Base-by-base conservation (phyloP, 345 rosid species). In the Raphanus sativus region DNA sequence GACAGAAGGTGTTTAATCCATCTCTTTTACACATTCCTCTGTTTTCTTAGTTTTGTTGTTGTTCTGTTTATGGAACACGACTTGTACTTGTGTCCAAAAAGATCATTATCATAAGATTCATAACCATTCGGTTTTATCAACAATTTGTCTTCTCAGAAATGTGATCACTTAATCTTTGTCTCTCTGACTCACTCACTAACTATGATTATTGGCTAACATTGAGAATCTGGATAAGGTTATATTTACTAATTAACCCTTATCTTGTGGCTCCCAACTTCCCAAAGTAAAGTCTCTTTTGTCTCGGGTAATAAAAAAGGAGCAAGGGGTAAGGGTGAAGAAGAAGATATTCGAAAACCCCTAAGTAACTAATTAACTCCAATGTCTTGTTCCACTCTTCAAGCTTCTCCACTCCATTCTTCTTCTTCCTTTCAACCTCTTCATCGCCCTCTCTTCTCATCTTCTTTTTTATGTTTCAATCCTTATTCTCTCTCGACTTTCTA, bases 21-120 rank as follows among this genome's bases (percentile, higher is more conserved):
- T 63, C 62, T 78, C 48, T 72, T 33, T 11, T 29, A 30, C 38
- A 33, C 52, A 0, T 48, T 10, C 32, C 32, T 25, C 15, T 58
- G 33, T 60, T 60, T 60, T 60, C 50, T 16, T 66, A 17, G 67
- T 50, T 67, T 34, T 60, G n/a, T 2, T 4, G 13, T n/a, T 3
- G 5, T 3, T 24, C 13, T 2, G 6, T 30, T 62, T 62, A 25
- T 65, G 81, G 74, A 79, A 59, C 34, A 73, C 74, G 68, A 60
- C 5, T 17, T 24, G 61, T 64, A 36, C 76, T 71, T 58, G 64
- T 78, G 77, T 73, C 74, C 73, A 52, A 26, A 77, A 67, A 34
- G 12, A 72, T 32, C 13, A 28, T n/a, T 30, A 77, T 65, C 61
- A 64, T 13, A 66, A 65, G 21, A 21, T 21, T 21, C 21, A 21